These are phyloP conservation scores for Mycothermus thermophilus DNA, from an alignment of 495 filamentous ascomycete species.

Conservation along the genomic window DNA sequence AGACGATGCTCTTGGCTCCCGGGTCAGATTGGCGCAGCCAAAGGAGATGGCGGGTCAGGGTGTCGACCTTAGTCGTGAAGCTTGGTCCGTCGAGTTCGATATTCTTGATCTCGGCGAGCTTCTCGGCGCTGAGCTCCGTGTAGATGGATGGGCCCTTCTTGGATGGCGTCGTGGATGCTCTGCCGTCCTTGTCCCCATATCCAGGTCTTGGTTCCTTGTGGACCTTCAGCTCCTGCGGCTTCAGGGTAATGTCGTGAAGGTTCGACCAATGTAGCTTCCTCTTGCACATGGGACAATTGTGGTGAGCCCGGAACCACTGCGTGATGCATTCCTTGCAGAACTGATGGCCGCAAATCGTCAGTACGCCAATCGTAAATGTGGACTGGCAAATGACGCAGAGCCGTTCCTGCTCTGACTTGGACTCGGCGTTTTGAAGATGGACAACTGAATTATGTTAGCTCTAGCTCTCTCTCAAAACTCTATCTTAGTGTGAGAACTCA, in stretches of 20 bases:
- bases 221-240: constrained; percentile 54
- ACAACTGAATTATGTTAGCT: constrained; percentile 23
- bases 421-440: constrained; percentile 38
- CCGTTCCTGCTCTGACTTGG: constrained; percentile 40
- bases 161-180: not conserved
- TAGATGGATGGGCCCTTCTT: constrained; percentile 45
- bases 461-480: not conserved
- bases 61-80: constrained; percentile 84
- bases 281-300: constrained; percentile 69
- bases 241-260: constrained; percentile 73
- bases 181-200: not conserved
- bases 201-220: constrained; percentile 42
- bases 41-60: constrained; percentile 61
- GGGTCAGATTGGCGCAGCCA: constrained; percentile 78
- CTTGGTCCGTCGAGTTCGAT: constrained; percentile 58
- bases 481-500: constrained; percentile 14
- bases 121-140: constrained; percentile 52
- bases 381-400: constrained; percentile 72
- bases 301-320: constrained; percentile 53
- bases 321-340: constrained; percentile 78
- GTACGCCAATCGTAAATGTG: constrained; percentile 58
- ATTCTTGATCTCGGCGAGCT: constrained; percentile 66
- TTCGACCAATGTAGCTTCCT: constrained; percentile 42
- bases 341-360: constrained; percentile 83
- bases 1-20: constrained; percentile 78